Evolutionary conservation across 2,329 filamentous ascomycete genomes (phyloP), one percentile per base, ranked within the genome.

Genomic region (Penicillium frequentans): DNA sequence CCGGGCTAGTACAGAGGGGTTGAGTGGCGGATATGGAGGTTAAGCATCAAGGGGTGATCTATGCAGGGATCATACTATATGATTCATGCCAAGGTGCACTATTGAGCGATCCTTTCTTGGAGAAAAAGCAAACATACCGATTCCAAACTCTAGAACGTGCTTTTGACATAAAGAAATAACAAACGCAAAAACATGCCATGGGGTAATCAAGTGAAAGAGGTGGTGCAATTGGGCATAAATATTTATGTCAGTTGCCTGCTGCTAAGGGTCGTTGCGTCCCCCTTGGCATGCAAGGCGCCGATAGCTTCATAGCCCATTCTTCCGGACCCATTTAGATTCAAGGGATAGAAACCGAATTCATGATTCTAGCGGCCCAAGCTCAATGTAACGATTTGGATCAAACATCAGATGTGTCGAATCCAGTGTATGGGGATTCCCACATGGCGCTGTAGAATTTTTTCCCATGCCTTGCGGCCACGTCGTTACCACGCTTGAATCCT

Each of bases 381-480:
- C 52, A 54, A 49, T 51, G 47, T 29, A 52, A 59, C 51, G 6
- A 26, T 33, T 50, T 33, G n/a, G 10, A 52, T 52, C 51, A 56
- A 61, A 61, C 56, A 61, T 49, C 31, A 37, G 61, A 64, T 59
- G 61, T 63, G 58, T 64, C 61, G 60, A 31, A 46, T 23, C 9
- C 26, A 19, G 11, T 51, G 46, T 48, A 19, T 37, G n/a, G 37
- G n/a, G 26, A 13, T 54, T 55, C 46, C 65, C 65, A 65, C 64
- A 68, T 68, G 64, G 65, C 57, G 52, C 19, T 19, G 37, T 43
- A 43, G 53, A 49, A 53, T 57, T 53, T 56, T 56, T 49, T 55
- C 37, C 56, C 59, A 65, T 60, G 62, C 60, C 63, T 66, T 67
- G 58, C 57, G 60, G 59, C 59, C 61, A 64, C 57, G 61, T 57